Conservation (phyloP, 495 filamentous ascomycete genomes). For the Xylaria nigripes region DNA sequence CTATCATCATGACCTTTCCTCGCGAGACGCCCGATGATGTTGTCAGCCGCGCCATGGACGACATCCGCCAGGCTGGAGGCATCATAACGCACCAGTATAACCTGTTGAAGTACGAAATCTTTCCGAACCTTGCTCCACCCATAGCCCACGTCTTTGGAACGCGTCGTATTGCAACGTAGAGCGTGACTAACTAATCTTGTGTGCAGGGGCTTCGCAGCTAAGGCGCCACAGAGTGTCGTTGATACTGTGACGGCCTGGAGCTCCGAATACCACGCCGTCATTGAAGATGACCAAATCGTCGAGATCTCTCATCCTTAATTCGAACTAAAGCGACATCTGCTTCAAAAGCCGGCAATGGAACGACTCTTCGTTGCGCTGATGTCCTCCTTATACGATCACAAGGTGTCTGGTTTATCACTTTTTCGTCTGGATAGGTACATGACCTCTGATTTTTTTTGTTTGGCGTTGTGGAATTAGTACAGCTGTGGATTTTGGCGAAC, state of each 20-base stretch:
- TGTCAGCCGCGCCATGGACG: conserved; percentile 59
- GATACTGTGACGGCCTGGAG: conserved; percentile 60
- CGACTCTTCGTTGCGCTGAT: background rate
- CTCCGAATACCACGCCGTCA: conserved; percentile 52
- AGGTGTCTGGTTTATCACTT: background rate
- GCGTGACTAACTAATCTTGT: background rate
- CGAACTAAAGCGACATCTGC: background rate
- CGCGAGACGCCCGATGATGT: conserved; percentile 61
- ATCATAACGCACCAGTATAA: conserved; percentile 49
- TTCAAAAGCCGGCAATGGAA: background rate
- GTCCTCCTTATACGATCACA: conserved; percentile 3
- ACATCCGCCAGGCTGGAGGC: conserved; percentile 58
- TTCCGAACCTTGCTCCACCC: background rate
- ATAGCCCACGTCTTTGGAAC: background rate
- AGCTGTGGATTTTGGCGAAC: background rate
- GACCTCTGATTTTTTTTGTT: background rate
- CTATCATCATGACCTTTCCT: conserved; percentile 71
- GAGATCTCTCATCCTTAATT: conserved; percentile 10
- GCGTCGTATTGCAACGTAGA: conserved; percentile 3
- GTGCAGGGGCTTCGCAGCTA: conserved; percentile 65
- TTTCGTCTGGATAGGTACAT: background rate
- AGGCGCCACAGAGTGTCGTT: conserved; percentile 58
- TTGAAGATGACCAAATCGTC: conserved; percentile 72
- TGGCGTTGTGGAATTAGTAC: conserved; percentile 1
- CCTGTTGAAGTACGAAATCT: conserved; percentile 46